Percentiles rank a stretch among this genome's conserved stretches.
Evolutionary conservation across 768 basidiomycete genomes (phyloP).

Genomic region (Tricholoma bakamatsutake): DNA sequence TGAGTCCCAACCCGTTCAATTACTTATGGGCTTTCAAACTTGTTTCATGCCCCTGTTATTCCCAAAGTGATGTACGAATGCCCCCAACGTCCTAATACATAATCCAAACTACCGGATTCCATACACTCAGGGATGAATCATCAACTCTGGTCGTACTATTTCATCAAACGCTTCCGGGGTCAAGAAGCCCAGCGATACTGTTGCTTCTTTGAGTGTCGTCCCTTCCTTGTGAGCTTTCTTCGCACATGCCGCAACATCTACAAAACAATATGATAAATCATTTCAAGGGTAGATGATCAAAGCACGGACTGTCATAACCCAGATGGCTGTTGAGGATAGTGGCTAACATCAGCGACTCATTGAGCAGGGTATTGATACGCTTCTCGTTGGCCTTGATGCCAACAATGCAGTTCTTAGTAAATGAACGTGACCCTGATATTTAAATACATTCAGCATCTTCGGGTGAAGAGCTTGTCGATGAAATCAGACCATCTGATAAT

Average conservation of each 20-base stretch:
- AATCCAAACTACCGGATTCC: slow-evolving; percentile 1
- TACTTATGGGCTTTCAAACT: neutral
- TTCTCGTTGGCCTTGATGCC: slow-evolving; percentile 97
- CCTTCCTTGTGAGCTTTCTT: slow-evolving; percentile 99
- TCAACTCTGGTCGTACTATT: slow-evolving; percentile 89
- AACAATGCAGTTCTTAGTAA: slow-evolving; percentile 95
- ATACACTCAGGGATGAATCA: slow-evolving; percentile 45
- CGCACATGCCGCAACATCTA: slow-evolving; percentile 96
- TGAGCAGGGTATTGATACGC: slow-evolving; percentile 80
- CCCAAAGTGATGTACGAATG: neutral
- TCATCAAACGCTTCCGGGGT: slow-evolving; percentile 90
- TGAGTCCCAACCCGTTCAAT: neutral
- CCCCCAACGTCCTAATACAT: neutral
- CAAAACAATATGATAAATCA: slow-evolving; percentile 11
- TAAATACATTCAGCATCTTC: slow-evolving; percentile 6
- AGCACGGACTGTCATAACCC: slow-evolving; percentile 88
- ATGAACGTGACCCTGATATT: slow-evolving; percentile 70
- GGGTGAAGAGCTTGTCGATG: neutral
- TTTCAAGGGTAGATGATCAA: neutral
- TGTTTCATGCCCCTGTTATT: neutral
- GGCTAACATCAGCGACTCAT: slow-evolving; percentile 97
- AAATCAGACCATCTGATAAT: slow-evolving; percentile 73
- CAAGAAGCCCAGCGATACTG: slow-evolving; percentile 80
- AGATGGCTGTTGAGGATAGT: slow-evolving; percentile 94
- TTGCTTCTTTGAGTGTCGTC: slow-evolving; percentile 92